Percentiles rank a stretch among this genome's conserved stretches.
Evolutionary conservation across 768 basidiomycete species (phyloP).

Genomic region (Suillus placidus): DNA sequence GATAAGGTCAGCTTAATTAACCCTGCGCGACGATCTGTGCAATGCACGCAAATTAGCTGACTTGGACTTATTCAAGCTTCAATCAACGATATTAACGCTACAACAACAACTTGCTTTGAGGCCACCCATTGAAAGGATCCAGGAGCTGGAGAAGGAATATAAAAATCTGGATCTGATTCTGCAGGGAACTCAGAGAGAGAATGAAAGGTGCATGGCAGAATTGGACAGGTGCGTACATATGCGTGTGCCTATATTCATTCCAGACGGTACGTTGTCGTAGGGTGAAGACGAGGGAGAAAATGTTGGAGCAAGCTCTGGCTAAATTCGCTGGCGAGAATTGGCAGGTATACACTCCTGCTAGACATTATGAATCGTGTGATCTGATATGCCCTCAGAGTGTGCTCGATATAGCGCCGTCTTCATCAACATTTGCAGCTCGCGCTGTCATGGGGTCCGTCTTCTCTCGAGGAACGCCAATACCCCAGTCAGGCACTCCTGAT

Average conservation of each 20-base stretch:
- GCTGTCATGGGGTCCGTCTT: conserved; percentile 31
- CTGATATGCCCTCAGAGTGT: conserved; percentile 22
- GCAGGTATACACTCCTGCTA: conserved; percentile 54
- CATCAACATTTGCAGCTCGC: conserved; percentile 33
- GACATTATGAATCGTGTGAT: neutral
- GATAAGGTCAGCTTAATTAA: conserved; percentile 68
- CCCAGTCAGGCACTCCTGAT: conserved; percentile 16
- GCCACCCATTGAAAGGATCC: conserved; percentile 68
- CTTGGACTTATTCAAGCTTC: conserved; percentile 45
- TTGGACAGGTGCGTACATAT: conserved; percentile 59
- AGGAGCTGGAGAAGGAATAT: conserved; percentile 70
- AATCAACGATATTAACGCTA: conserved; percentile 60
- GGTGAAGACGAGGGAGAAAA: conserved; percentile 70
- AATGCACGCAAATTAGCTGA: neutral
- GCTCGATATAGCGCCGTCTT: conserved; percentile 40
- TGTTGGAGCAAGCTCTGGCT: conserved; percentile 71
- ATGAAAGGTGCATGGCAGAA: conserved; percentile 82
- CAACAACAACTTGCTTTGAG: conserved; percentile 68
- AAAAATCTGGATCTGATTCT: conserved; percentile 75
- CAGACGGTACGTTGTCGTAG: conserved; percentile 34
- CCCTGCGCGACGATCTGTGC: neutral
- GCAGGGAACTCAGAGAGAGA: conserved; percentile 83
- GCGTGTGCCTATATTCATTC: neutral
- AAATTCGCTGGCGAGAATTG: conserved; percentile 79
- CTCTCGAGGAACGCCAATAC: conserved; percentile 23